phyloP scores from a whole-genome alignment of 2,329 filamentous ascomycete genomes.

The Aspergillus sergii region DNA sequence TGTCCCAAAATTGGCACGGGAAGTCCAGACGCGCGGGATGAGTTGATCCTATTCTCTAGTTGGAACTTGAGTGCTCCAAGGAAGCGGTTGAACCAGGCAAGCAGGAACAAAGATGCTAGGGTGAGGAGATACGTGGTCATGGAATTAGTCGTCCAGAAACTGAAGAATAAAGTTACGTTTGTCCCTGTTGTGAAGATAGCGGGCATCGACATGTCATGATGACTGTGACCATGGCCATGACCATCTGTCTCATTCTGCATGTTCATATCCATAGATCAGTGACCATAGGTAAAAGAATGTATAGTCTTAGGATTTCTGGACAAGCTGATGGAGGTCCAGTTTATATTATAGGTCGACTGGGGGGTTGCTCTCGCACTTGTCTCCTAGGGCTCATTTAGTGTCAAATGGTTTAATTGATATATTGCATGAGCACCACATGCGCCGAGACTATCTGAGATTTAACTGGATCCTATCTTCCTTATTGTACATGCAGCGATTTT shows the following conservation, averaged over 20 bases:
- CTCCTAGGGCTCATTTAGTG: background rate
- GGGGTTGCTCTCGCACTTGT: background rate
- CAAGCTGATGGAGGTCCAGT: background rate
- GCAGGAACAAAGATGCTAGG: constrained; percentile 8
- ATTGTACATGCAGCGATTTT: background rate
- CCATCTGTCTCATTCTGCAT: background rate
- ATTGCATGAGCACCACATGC: background rate
- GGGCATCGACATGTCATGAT: constrained; percentile 13
- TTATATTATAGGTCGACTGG: background rate
- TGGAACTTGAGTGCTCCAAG: constrained; percentile 11
- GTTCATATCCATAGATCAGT: background rate
- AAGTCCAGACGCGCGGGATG: background rate
- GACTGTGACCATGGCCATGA: background rate
- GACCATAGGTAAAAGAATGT: background rate
- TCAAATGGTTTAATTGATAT: background rate
- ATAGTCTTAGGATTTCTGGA: too few species aligned
- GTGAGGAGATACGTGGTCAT: constrained; percentile 12
- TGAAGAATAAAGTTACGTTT: constrained; percentile 15
- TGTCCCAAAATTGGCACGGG: background rate
- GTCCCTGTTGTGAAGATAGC: constrained; percentile 13
- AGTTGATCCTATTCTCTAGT: constrained; percentile 1
- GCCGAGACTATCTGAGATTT: background rate
- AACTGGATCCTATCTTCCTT: background rate
- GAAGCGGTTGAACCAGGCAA: constrained; percentile 13
- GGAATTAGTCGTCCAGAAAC: constrained; percentile 14